phyloP scores from a whole-genome alignment of 352 stramenopile genomes.

The Phytopythium mirpurense region DNA sequence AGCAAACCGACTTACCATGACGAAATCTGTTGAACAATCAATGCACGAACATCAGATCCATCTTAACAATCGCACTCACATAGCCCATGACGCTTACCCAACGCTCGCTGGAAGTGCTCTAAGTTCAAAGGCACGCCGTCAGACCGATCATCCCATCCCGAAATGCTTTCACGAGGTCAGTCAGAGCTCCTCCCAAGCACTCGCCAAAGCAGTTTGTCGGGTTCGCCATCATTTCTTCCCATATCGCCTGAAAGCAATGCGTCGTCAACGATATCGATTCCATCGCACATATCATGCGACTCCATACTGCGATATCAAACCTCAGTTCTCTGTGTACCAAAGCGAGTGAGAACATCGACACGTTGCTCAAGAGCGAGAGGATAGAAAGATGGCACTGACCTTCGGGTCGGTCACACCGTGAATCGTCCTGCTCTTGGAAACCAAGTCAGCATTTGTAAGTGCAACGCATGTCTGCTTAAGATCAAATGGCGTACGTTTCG shows the following conservation, averaged over 20 bases:
- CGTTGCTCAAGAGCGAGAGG: not conserved
- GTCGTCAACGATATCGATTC: not conserved
- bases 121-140: constrained; percentile 2
- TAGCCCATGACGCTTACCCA: constrained; percentile 61
- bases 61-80: not conserved
- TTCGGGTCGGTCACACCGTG: constrained; percentile 57
- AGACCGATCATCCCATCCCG: not conserved
- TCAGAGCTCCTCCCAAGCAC: not conserved
- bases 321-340: constrained; percentile 8
- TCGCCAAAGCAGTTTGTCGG: constrained; percentile 74
- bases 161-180: too few relatives aligned
- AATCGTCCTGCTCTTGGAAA: constrained; percentile 41
- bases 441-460: not conserved
- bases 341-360: not conserved
- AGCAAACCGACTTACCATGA: constrained; percentile 42
- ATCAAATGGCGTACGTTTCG: constrained; percentile 41
- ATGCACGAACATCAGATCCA: constrained; percentile 5
- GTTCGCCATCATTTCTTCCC: constrained; percentile 87
- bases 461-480: not conserved
- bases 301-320: not conserved
- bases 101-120: constrained; percentile 72
- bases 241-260: constrained; percentile 48
- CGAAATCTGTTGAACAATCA: constrained; percentile 41
- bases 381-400: constrained; percentile 17
- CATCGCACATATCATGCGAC: not conserved